phyloP scores from a whole-genome alignment of 2,329 filamentous ascomycete genomes.

The Alternaria dauci region DNA sequence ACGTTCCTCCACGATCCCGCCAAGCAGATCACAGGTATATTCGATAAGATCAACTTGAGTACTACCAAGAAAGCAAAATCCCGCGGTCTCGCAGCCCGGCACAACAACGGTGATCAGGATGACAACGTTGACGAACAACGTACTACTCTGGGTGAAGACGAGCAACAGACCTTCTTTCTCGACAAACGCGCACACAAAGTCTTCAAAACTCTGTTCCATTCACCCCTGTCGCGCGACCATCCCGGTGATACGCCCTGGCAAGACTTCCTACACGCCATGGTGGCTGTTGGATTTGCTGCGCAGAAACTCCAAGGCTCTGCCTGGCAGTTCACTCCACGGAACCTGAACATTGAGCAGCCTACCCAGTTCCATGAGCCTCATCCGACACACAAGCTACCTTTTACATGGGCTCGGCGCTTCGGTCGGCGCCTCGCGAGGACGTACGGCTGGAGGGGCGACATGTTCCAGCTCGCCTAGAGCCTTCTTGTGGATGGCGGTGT shows the following conservation, averaged over 20 bases:
- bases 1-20: slow-evolving; percentile 9
- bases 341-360: slow-evolving; percentile 54
- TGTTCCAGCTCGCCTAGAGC: slow-evolving; percentile 2
- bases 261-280: slow-evolving; percentile 64
- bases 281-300: slow-evolving; percentile 58
- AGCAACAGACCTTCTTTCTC: slow-evolving; percentile 38
- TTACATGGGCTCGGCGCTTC: slow-evolving; percentile 55
- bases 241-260: slow-evolving; percentile 62
- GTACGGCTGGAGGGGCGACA: slow-evolving; percentile 59
- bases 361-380: slow-evolving; percentile 71
- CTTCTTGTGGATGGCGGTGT: too few species aligned
- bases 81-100: neutral
- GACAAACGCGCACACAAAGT: slow-evolving; percentile 54
- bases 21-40: slow-evolving; percentile 22
- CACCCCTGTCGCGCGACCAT: slow-evolving; percentile 42
- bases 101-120: neutral
- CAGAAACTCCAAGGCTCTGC: slow-evolving; percentile 68
- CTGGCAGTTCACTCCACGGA: slow-evolving; percentile 61
- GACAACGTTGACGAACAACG: neutral
- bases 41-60: neutral
- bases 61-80: neutral
- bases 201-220: slow-evolving; percentile 54
- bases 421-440: slow-evolving; percentile 58
- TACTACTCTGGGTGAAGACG: too few species aligned
- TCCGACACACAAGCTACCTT: slow-evolving; percentile 62